These are phyloP conservation scores for Sporodiniella umbellata DNA, from an alignment of 371 early-diverging fungal genomes.

Conservation along the genomic window DNA sequence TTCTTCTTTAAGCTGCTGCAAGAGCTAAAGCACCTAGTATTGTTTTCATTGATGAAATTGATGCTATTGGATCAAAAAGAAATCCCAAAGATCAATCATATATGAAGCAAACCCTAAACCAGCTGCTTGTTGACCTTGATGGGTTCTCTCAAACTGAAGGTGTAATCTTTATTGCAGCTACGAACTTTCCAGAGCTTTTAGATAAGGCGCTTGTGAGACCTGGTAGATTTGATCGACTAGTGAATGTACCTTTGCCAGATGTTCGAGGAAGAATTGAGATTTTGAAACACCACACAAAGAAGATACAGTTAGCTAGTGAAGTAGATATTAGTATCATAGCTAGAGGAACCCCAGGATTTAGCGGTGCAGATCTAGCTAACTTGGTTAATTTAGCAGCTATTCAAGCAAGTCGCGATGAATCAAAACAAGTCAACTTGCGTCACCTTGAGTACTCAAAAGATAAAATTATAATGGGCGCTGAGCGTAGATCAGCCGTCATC, in stretches of 20 bases:
- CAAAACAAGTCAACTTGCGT: conserved; percentile 63
- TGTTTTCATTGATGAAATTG: conserved; percentile 99
- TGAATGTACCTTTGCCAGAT: conserved; percentile 95
- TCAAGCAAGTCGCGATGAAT: conserved; percentile 80
- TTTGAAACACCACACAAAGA: conserved; percentile 86
- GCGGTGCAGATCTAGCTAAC: conserved; percentile 96
- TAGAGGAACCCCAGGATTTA: conserved; percentile 95
- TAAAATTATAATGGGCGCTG: conserved; percentile 97
- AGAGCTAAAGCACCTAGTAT: conserved; percentile 96
- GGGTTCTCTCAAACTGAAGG: conserved; percentile 95
- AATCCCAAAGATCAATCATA: conserved; percentile 91
- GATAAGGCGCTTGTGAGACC: conserved; percentile 97
- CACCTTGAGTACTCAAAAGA: conserved; percentile 97
- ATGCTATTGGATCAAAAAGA: conserved; percentile 97
- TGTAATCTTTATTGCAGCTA: conserved; percentile 97
- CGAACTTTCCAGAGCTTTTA: conserved; percentile 98
- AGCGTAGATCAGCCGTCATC: conserved; percentile 88
- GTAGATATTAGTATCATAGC: conserved; percentile 87
- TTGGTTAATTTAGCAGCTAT: conserved; percentile 96
- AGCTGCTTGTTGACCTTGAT: conserved; percentile 95
- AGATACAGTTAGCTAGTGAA: conserved; percentile 54
- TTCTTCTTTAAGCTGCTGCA: conserved; percentile 77
- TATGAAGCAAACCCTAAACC: conserved; percentile 96
- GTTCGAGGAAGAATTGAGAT: conserved; percentile 92
- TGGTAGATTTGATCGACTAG: conserved; percentile 96